Conservation (phyloP, 331 rosid species). For the Telfairia occidentalis region DNA sequence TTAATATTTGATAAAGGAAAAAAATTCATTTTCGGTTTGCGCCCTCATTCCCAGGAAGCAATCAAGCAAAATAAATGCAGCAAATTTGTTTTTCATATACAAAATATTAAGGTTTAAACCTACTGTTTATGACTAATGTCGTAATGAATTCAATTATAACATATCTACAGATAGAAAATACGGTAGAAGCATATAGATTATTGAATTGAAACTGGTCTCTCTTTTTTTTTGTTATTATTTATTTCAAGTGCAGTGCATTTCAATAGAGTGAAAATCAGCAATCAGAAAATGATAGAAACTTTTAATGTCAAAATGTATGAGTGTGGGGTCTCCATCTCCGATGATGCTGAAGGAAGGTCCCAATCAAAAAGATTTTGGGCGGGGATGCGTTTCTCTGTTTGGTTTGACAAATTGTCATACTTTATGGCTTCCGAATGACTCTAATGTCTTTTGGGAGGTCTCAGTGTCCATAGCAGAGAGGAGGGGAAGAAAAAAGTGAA, state of each 20-base stretch:
- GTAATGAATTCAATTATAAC: too few species aligned
- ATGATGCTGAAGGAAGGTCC: conserved; percentile 14
- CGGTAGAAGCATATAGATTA: background rate
- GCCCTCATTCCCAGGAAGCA: background rate
- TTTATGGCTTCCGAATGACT: conserved; percentile 20
- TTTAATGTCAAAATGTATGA: background rate
- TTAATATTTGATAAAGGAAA: too few species aligned
- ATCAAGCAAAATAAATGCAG: too few species aligned
- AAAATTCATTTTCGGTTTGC: background rate
- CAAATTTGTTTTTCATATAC: too few species aligned
- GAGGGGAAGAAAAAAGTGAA: background rate
- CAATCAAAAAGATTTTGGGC: conserved; percentile 30
- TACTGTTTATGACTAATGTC: too few species aligned
- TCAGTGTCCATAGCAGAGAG: background rate
- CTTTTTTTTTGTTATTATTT: background rate
- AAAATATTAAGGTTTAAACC: too few species aligned
- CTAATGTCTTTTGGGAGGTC: conserved; percentile 16
- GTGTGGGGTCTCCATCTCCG: background rate
- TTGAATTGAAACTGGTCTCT: background rate
- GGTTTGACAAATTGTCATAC: conserved; percentile 29
- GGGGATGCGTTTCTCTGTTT: conserved; percentile 27
- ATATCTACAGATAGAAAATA: background rate
- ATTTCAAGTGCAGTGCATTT: too few species aligned
- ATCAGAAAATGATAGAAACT: background rate
- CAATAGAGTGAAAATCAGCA: background rate